Evolutionary conservation across 2,329 filamentous ascomycete species (phyloP), one percentile per base, ranked within the genome.

Genomic region (Aspergillus fijiensis): DNA sequence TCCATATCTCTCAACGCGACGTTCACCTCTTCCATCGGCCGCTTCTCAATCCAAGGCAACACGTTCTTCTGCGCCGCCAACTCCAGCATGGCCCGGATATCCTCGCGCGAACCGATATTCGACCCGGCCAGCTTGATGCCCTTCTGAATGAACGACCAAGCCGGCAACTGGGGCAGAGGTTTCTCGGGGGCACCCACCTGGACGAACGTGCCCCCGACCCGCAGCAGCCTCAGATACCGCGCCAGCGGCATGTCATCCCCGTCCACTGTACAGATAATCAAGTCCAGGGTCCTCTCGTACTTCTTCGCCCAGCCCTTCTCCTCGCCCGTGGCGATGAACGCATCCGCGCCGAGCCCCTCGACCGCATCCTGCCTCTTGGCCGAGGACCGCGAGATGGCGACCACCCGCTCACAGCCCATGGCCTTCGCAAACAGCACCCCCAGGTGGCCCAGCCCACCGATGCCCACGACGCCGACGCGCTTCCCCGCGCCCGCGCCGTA

Each of bases 371-470:
- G 70, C 47, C 74, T 77, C 74, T 87, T 87, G 58, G 74, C 74
- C 0, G 71, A 72, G 2, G 75, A 79, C 2, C 84, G 77, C 10
- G 82, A 85, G 60, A 87, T 85, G 3, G 79, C 84, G 10, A 84
- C 79, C 3, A 86, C 80, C 6, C 83, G 82, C 51, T 90, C 86
- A 27, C 87, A 87, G 10, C 87, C 87, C 1, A 94, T 77, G 0
- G 90, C 90, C 66, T 84, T 86, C 0, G 89, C 87, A 73, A 85
- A 92, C 61, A 91, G 79, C 14, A 94, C 72, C 0, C 85, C 90
- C 64, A 92, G 86, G 71, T 94, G 89, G 0, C 90, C 89, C 0
- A 92, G 76, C 0, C 90, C 89, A 6, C 90, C 90, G 12, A 93
- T 80, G 6, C 90, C 89, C 12, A 91, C 79, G 56, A 94, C 84